Conservation (phyloP, 139 green algal genomes). For the Chlamydomonas incerta region DNA sequence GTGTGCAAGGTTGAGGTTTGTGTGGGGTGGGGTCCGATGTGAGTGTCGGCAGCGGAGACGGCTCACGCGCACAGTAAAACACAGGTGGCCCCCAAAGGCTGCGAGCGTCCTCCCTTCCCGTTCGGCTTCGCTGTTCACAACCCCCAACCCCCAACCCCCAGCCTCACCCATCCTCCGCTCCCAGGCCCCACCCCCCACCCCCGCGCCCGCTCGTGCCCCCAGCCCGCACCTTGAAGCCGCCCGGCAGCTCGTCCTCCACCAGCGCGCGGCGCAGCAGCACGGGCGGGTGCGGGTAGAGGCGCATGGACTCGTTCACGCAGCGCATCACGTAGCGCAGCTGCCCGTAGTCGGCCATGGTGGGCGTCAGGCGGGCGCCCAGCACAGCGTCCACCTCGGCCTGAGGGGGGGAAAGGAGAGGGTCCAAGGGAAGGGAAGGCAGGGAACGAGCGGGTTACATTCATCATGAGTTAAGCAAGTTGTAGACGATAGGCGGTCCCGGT, state of each 20-base stretch:
- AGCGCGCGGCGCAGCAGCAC: slow-evolving; percentile 90
- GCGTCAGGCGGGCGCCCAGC: slow-evolving; percentile 70
- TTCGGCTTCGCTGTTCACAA: too few relatives aligned
- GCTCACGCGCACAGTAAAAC: too few relatives aligned
- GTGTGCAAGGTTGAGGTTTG: too few relatives aligned
- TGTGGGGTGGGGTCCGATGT: too few relatives aligned
- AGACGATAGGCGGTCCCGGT: too few relatives aligned
- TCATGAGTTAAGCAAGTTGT: too few relatives aligned
- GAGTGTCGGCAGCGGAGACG: too few relatives aligned
- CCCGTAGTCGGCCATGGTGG: slow-evolving; percentile 75
- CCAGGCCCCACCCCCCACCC: neutral
- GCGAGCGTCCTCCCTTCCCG: too few relatives aligned
- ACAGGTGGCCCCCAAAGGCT: too few relatives aligned
- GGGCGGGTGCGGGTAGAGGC: slow-evolving; percentile 98
- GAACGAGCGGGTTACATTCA: too few relatives aligned
- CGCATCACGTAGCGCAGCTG: slow-evolving; percentile 91
- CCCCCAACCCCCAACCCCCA: neutral
- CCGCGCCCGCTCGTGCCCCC: neutral
- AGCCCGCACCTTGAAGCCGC: slow-evolving; percentile 65
- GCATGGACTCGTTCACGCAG: slow-evolving; percentile 97
- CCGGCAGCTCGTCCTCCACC: slow-evolving; percentile 88
- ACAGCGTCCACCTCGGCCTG: slow-evolving; percentile 94
- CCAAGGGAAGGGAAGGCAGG: neutral
- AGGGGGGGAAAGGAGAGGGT: too few relatives aligned
- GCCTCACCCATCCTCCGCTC: neutral